Percentiles rank a stretch among this genome's conserved stretches.
These are phyloP conservation scores for Dendrobium catenatum DNA, from an alignment of 106 monocot species.

Conservation along the genomic window DNA sequence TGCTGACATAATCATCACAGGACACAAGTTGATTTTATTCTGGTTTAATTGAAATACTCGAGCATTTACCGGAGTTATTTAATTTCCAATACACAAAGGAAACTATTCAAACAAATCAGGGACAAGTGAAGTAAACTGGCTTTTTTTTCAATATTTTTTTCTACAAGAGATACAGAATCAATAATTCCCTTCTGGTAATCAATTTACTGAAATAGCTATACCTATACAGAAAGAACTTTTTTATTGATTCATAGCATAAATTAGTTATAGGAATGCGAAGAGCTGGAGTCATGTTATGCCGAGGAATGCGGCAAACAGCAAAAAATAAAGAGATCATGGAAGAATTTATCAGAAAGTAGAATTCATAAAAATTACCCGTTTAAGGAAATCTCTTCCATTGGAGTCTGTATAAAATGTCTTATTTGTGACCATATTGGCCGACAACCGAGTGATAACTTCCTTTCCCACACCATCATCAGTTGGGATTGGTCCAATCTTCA, in stretches of 20 bases:
- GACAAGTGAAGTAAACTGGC: no score
- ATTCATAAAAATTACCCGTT: constrained; percentile 34
- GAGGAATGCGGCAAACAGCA: background rate
- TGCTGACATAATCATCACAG: no score
- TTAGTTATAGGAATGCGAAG: background rate
- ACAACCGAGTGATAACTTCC: constrained; percentile 49
- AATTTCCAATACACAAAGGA: no score
- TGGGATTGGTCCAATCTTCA: constrained; percentile 34
- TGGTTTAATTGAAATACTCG: no score
- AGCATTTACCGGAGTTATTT: no score
- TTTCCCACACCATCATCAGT: constrained; percentile 31
- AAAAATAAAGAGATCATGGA: background rate
- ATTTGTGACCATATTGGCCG: constrained; percentile 58
- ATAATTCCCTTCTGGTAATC: no score
- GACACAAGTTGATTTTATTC: no score
- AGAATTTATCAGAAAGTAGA: background rate
- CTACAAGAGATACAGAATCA: no score
- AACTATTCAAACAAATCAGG: no score
- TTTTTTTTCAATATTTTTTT: no score
- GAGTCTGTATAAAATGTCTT: constrained; percentile 65
- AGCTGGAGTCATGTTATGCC: background rate
- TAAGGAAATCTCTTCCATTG: constrained; percentile 69
- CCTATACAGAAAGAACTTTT: background rate
- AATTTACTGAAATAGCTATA: background rate
- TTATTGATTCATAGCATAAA: background rate